Evolutionary conservation across 192 early-diverging fungal species (phyloP), one percentile per base, ranked within the genome.

Genomic region (Anaeromyces robustus): DNA sequence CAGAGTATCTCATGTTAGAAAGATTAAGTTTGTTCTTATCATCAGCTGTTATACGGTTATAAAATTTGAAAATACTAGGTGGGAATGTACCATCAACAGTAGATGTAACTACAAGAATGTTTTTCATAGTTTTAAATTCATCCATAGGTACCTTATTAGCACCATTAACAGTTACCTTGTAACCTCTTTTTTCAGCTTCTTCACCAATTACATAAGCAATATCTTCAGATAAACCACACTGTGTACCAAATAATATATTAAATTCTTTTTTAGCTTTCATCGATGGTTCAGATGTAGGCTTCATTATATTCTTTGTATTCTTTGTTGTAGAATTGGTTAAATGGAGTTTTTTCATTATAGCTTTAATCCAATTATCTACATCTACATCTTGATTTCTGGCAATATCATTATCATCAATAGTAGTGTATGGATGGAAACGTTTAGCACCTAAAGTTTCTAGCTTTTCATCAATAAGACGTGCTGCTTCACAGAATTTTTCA

Each of bases 81-180:
- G 97, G 97, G 82, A 97, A 92, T 89, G 97, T 96, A 86, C 97
- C 97, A 86, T 98, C 96, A 29, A 96, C 97, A 41, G 97, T 97
- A 79, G 91, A 93, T 77, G 93, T 86, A 12, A 93, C 86, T 84
- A 95, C 88, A 26, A 95, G 91, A 16, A 98, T 89, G 29, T 94
- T 92, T 79, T 88, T 89, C 85, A 96, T 95, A 37, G 87, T 84
- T 29, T 89, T 86, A 80, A 97, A 85, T 52, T 96, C 94, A 78
- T 97, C 95, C 30, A 94, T 89, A 43, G 87, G 85, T 30, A 84
- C 86, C 77, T 89, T 92, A 80, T 93, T 93, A 81, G 97, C 96
- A 91, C 95, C 86, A 92, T 84, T 78, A 93, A 88, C 77, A 89
- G 91, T 41, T 92, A 92, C 68, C 89, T 87, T 86, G n/a, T n/a